phyloP scores from a whole-genome alignment of 768 basidiomycete genomes.

The Hydnomerulius pinastri region DNA sequence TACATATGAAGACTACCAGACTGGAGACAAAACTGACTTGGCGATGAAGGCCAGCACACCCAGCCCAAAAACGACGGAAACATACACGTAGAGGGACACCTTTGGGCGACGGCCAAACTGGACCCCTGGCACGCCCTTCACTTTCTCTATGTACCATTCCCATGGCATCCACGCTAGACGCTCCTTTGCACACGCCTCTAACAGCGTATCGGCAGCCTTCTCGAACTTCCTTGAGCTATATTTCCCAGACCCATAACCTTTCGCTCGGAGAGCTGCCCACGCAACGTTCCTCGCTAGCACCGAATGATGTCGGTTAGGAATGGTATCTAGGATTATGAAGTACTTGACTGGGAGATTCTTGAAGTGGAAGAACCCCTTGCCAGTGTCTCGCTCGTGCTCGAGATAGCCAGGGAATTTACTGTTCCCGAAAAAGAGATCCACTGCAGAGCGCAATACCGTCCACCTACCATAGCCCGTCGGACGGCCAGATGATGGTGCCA shows the following conservation, averaged over 20 bases:
- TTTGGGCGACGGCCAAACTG: no score
- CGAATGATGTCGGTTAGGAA: slow-evolving; percentile 12
- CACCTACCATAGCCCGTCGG: slow-evolving; percentile 10
- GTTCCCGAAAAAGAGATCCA: slow-evolving; percentile 24
- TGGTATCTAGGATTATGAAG: slow-evolving; percentile 29
- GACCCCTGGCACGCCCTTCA: no score
- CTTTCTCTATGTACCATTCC: no score
- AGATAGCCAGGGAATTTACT: background rate
- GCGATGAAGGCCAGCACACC: no score
- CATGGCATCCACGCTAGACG: slow-evolving; percentile 20
- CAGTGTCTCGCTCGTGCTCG: background rate
- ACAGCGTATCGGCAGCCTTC: slow-evolving; percentile 17
- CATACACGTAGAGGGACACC: no score
- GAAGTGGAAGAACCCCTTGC: slow-evolving; percentile 27
- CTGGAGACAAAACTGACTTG: no score
- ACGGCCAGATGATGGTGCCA: slow-evolving; percentile 12
- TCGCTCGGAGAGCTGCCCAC: slow-evolving; percentile 34
- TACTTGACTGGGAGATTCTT: slow-evolving; percentile 35
- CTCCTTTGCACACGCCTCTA: slow-evolving; percentile 16
- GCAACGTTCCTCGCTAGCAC: slow-evolving; percentile 22
- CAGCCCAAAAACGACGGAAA: no score
- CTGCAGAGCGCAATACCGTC: slow-evolving; percentile 12
- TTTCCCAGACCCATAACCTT: slow-evolving; percentile 24
- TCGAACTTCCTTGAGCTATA: slow-evolving; percentile 15
- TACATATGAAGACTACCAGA: no score